These are phyloP conservation scores for Lentinula edodes DNA, from an alignment of 768 basidiomycete genomes.

Conservation along the genomic window DNA sequence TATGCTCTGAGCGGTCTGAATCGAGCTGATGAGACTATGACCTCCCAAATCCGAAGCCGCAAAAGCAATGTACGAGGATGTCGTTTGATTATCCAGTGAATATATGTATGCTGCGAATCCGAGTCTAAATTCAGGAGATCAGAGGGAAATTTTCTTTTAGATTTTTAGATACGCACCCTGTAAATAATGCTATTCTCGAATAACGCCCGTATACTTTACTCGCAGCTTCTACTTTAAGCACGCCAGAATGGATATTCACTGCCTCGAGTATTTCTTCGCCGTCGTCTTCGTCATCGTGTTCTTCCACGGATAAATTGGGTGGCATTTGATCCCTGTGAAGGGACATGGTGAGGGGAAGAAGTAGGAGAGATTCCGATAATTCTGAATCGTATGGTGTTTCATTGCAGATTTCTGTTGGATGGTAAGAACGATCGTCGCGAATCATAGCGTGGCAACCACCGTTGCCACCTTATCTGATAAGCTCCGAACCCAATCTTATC, in stretches of 20 bases:
- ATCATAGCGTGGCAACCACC: no score
- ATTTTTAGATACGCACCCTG: conserved; percentile 35
- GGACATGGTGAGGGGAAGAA: neutral
- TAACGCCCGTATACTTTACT: conserved; percentile 47
- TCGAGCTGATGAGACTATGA: conserved; percentile 51
- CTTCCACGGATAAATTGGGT: neutral
- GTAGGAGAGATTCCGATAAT: neutral
- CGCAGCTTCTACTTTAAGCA: conserved; percentile 44
- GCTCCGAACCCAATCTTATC: no score
- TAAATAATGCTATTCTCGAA: conserved; percentile 55
- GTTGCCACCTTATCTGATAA: no score
- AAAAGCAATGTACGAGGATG: conserved; percentile 56
- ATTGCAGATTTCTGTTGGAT: neutral
- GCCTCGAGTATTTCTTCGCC: conserved; percentile 8
- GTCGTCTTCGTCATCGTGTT: neutral
- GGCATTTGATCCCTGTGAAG: neutral
- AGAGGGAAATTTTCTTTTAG: neutral
- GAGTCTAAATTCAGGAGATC: conserved; percentile 27
- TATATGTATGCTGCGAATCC: conserved; percentile 73
- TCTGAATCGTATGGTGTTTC: neutral
- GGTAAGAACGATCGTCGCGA: conserved; percentile 14
- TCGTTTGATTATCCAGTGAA: conserved; percentile 67
- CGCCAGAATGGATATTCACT: conserved; percentile 30
- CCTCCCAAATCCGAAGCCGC: conserved; percentile 48
- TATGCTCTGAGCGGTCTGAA: conserved; percentile 48